Evolutionary conservation across 352 stramenopile species (phyloP), one percentile per base, ranked within the genome.

Genomic region (Aphanomyces euteiches): DNA sequence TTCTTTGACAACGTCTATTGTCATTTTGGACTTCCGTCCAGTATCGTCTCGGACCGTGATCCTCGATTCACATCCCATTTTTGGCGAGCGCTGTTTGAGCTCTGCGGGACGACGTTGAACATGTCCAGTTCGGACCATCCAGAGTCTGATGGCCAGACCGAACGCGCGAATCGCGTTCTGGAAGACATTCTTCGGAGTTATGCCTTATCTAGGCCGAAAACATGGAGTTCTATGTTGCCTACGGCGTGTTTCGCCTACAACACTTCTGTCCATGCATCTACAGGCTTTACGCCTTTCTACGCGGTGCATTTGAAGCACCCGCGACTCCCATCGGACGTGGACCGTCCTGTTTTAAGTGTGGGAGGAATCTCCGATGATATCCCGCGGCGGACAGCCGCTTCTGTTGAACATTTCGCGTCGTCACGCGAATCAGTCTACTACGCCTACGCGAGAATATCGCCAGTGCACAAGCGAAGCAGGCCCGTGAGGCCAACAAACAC

Each of bases 1-100:
- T 81, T 80, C 40, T 1, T 83, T 0, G 72, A 80, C 37, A 34
- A n/a, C 17, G 67, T 76, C 0, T 78, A 78, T 17, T 57, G 61
- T 1, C 64, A 64, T 13, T 74, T 76, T n/a, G 61, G 71, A 7
- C 21, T 83, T 1, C 72, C 70, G 0, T 28, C 56, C 41, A 41
- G 48, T 2, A 74, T 74, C 3, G 65, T 77, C 40, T 72, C 57
- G 1, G 47, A 76, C 17, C 41, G 69, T 53, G 60, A 78, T 63
- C 66, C 60, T 36, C 34, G 67, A 7, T 76, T 74, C 61, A 72
- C 48, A 0, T 36, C 54, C n/a, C 48, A 48, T 15, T 76, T 76
- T 28, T 76, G 67, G 67, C 54, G 53, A 39, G 8, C 45, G 36
- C 19, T 74, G 47, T 74, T 76, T 59, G 47, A 34, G 8, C 17